Base-by-base conservation (phyloP, 2,329 filamentous ascomycete genomes). In the Metarhizium guizhouense region DNA sequence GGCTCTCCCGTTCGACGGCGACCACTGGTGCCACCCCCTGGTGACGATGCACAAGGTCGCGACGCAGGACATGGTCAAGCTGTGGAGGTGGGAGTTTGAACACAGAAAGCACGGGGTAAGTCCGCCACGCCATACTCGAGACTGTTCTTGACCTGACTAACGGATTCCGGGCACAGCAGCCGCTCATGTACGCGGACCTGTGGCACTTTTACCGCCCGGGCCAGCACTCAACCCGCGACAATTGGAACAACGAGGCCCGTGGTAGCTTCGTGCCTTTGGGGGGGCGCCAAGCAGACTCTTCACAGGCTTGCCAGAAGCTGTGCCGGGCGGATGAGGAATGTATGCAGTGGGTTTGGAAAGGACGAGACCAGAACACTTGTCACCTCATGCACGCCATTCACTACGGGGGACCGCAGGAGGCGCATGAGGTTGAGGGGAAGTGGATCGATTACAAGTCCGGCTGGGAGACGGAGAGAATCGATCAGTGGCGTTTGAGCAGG, bases 191-290 rank as follows among this genome's bases (percentile, higher is more conserved):
- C 52, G 61, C 66, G 8, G 70, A 73, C 51, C 60, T 72, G 1
- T 72, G 63, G 67, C 61, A 69, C 38, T 68, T 74, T 59, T 62
- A 70, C 58, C 69, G 71, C 47, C 64, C 67, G 4, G 68, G 65
- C 4, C 59, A 63, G 16, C 59, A 53, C 2, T 47, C 56, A 16
- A 47, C 57, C 4, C 55, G 59, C 6, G 59, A 62, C 10, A 62
- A 68, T 47, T 69, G 67, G 67, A 64, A 69, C 34, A 68, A 67
- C 40, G 65, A 64, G 1, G 62, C 65, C 51, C 67, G 64, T 62
- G 64, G 65, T 20, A 61, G 59, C 13, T 67, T 61, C 60, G 51
- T 58, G 43, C 60, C 64, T 1, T 61, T 60, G 0, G 52, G 58
- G 3, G 64, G 65, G 20, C 61, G 60, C 32, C 61, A 54, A 13